Evolutionary conservation across 192 early-diverging fungal genomes (phyloP).

Genomic region (Bifiguratus adelaidae): DNA sequence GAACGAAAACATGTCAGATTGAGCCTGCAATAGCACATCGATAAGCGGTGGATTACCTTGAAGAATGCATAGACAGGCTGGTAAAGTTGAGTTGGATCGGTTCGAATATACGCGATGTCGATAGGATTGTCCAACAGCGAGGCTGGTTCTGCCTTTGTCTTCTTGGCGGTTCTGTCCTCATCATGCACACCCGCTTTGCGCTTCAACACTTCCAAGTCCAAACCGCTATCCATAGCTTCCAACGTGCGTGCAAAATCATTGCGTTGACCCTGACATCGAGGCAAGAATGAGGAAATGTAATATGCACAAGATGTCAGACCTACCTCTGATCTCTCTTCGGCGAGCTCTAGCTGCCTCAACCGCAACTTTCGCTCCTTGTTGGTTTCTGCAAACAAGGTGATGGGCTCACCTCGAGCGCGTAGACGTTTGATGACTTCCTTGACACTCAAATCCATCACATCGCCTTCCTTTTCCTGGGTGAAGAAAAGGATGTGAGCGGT

Average conservation of each 20-base stretch:
- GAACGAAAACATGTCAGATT: too few relatives aligned
- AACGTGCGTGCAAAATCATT: slow-evolving; percentile 86
- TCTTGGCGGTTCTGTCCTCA: slow-evolving; percentile 28
- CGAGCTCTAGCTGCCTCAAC: slow-evolving; percentile 68
- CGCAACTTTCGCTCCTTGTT: slow-evolving; percentile 68
- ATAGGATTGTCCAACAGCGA: slow-evolving; percentile 50
- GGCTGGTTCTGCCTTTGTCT: slow-evolving; percentile 32
- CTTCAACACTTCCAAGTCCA: slow-evolving; percentile 65
- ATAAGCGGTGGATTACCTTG: too few relatives aligned
- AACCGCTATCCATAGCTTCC: slow-evolving; percentile 71
- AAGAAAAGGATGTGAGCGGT: background rate
- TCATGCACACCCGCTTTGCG: slow-evolving; percentile 36
- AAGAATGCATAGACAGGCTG: slow-evolving; percentile 76
- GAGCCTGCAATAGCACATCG: too few relatives aligned
- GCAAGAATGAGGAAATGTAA: slow-evolving; percentile 9
- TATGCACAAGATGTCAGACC: background rate
- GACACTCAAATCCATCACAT: slow-evolving; percentile 46
- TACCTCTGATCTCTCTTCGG: slow-evolving; percentile 63
- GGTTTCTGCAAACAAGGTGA: slow-evolving; percentile 87
- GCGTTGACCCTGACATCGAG: too few relatives aligned
- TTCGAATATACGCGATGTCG: slow-evolving; percentile 58
- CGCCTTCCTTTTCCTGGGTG: slow-evolving; percentile 7
- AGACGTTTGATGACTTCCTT: slow-evolving; percentile 76
- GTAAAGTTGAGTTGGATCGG: slow-evolving; percentile 63
- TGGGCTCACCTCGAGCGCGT: slow-evolving; percentile 79